Percentiles rank a stretch among this genome's conserved stretches.
These are phyloP conservation scores for Penicillium brevicompactum DNA, from an alignment of 2,329 filamentous ascomycete species.

Conservation along the genomic window DNA sequence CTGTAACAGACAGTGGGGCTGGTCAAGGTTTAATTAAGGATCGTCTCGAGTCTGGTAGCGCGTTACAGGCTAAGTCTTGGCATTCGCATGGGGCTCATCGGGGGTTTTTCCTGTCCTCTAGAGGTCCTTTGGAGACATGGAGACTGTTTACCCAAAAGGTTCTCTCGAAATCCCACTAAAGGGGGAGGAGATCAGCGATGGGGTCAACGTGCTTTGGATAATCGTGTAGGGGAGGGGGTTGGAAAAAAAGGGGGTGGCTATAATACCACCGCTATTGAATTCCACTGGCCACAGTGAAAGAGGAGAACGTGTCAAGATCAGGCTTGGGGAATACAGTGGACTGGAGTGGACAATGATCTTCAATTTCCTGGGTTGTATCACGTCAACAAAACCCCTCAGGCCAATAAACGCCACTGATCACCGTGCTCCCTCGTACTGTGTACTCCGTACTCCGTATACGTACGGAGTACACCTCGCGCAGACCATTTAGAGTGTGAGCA, in stretches of 20 bases:
- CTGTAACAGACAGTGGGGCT: slow-evolving; percentile 15
- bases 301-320: slow-evolving; percentile 14
- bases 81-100: slow-evolving; percentile 20
- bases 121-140: neutral
- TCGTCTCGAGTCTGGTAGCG: slow-evolving; percentile 35
- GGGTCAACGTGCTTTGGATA: slow-evolving; percentile 1
- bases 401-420: slow-evolving; percentile 11
- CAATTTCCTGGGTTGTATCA: slow-evolving; percentile 7
- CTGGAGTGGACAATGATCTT: slow-evolving; percentile 16
- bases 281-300: neutral
- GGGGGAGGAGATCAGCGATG: slow-evolving; percentile 10
- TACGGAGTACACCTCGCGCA: neutral
- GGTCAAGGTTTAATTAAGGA: slow-evolving; percentile 45
- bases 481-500: neutral
- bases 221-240: neutral
- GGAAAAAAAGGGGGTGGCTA: slow-evolving; percentile 9
- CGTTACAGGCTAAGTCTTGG: slow-evolving; percentile 32
- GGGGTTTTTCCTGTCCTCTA: slow-evolving; percentile 18
- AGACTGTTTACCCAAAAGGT: slow-evolving; percentile 5
- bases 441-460: neutral
- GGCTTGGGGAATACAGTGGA: slow-evolving; percentile 7
- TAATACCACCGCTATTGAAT: neutral
- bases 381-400: slow-evolving; percentile 10
- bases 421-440: neutral
- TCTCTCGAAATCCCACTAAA: slow-evolving; percentile 13